Evolutionary conservation across 768 basidiomycete species (phyloP).

Genomic region (Suillus weaverae): DNA sequence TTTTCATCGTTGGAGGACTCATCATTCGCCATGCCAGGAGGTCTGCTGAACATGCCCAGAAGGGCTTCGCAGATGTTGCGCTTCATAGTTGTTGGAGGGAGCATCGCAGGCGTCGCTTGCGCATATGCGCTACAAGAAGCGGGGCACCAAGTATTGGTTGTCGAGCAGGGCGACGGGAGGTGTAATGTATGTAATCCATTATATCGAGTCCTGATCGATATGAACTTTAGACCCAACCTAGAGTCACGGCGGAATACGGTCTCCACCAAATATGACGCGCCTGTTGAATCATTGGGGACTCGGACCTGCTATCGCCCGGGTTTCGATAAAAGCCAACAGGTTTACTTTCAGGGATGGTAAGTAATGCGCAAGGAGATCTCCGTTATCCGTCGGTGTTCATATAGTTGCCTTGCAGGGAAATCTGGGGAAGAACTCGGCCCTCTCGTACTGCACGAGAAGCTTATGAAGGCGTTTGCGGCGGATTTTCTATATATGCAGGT

Average conservation of each 20-base stretch:
- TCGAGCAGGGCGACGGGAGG: slow-evolving; percentile 48
- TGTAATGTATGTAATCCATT: slow-evolving; percentile 28
- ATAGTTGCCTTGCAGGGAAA: slow-evolving; percentile 35
- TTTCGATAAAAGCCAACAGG: slow-evolving; percentile 19
- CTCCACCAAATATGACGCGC: slow-evolving; percentile 59
- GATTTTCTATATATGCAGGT: slow-evolving; percentile 50
- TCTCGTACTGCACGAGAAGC: slow-evolving; percentile 44
- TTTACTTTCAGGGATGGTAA: slow-evolving; percentile 22
- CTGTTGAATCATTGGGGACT: slow-evolving; percentile 56
- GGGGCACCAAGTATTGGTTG: slow-evolving; percentile 56
- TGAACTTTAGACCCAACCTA: slow-evolving; percentile 9
- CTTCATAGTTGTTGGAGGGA: slow-evolving; percentile 27
- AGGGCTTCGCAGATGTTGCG: slow-evolving; percentile 18
- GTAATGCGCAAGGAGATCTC: background rate
- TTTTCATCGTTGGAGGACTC: background rate
- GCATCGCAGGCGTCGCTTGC: slow-evolving; percentile 52
- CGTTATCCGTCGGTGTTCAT: slow-evolving; percentile 4
- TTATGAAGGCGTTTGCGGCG: slow-evolving; percentile 44
- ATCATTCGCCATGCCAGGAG: slow-evolving; percentile 13
- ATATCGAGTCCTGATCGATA: background rate
- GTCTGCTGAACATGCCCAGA: slow-evolving; percentile 6
- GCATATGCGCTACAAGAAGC: slow-evolving; percentile 52
- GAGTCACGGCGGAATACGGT: slow-evolving; percentile 40
- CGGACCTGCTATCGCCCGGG: slow-evolving; percentile 39
- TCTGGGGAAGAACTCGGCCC: slow-evolving; percentile 44